Percentiles rank a stretch among this genome's conserved stretches.
These are phyloP conservation scores for Rossbeevera mucosa DNA, from an alignment of 768 basidiomycete genomes.

Conservation along the genomic window DNA sequence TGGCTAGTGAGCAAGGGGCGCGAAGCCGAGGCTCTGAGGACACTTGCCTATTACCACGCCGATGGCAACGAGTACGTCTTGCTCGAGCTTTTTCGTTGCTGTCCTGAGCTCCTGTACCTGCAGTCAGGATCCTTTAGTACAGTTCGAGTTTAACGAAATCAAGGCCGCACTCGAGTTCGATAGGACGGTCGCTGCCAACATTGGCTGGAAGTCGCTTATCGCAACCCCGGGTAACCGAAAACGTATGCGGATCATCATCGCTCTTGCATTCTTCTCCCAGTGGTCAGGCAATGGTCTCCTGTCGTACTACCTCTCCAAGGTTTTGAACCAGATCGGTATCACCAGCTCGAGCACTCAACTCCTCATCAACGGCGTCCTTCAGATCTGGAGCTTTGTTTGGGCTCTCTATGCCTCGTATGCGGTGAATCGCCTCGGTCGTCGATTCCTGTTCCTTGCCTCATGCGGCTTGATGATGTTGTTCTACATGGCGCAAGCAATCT, in stretches of 20 bases:
- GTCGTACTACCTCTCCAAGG: slow-evolving; percentile 69
- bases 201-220: slow-evolving; percentile 68
- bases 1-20: slow-evolving; percentile 74
- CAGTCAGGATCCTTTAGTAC: slow-evolving; percentile 60
- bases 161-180: slow-evolving; percentile 75
- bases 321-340: slow-evolving; percentile 63
- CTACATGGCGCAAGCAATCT: slow-evolving; percentile 65
- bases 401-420: slow-evolving; percentile 15
- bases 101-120: background rate
- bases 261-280: slow-evolving; percentile 66
- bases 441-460: slow-evolving; percentile 61
- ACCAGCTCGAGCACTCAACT: slow-evolving; percentile 48
- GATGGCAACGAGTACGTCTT: slow-evolving; percentile 55
- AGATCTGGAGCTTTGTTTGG: slow-evolving; percentile 35
- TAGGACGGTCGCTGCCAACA: slow-evolving; percentile 48
- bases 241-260: slow-evolving; percentile 64
- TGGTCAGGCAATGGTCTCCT: slow-evolving; percentile 75
- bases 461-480: slow-evolving; percentile 54
- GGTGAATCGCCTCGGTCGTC: slow-evolving; percentile 63
- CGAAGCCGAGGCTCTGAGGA: slow-evolving; percentile 59
- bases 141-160: slow-evolving; percentile 78
- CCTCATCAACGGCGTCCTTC: slow-evolving; percentile 58
- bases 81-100: background rate
- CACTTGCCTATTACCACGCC: slow-evolving; percentile 79
- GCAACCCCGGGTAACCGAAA: slow-evolving; percentile 62